Evolutionary conservation across 2,329 filamentous ascomycete species (phyloP).

Genomic region (Aspergillus aculeatinus): DNA sequence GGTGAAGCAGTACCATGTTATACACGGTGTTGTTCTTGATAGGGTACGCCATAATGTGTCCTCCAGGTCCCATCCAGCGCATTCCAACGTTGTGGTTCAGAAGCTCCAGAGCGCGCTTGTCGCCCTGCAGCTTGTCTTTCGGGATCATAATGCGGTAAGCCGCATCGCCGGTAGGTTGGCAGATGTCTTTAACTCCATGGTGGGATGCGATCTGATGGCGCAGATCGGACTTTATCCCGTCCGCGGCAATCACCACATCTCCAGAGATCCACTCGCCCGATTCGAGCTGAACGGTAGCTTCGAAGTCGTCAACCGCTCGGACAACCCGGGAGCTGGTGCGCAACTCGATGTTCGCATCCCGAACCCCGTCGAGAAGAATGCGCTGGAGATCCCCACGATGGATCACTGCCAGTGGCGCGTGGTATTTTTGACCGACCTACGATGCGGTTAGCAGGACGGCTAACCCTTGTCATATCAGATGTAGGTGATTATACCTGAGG

Average conservation of each 20-base stretch:
- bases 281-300: slow-evolving; percentile 11
- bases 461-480: no score
- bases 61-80: slow-evolving; percentile 1
- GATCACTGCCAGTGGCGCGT: neutral
- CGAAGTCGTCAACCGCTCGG: slow-evolving; percentile 8
- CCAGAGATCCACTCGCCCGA: neutral
- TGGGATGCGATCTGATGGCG: slow-evolving; percentile 5
- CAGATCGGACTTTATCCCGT: neutral
- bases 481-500: neutral
- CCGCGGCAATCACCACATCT: neutral
- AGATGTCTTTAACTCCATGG: neutral
- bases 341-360: neutral
- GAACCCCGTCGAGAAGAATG: neutral
- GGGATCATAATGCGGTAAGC: neutral
- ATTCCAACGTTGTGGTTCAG: neutral
- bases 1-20: slow-evolving; percentile 1
- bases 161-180: neutral
- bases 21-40: slow-evolving; percentile 4
- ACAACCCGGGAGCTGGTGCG: neutral
- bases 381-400: neutral
- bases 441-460: no score
- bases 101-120: neutral
- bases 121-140: neutral
- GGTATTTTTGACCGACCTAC: neutral
- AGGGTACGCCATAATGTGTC: slow-evolving; percentile 3